These are phyloP conservation scores for Rhizoclosmatium sp. DNA, from an alignment of 192 early-diverging fungal genomes.

Conservation along the genomic window DNA sequence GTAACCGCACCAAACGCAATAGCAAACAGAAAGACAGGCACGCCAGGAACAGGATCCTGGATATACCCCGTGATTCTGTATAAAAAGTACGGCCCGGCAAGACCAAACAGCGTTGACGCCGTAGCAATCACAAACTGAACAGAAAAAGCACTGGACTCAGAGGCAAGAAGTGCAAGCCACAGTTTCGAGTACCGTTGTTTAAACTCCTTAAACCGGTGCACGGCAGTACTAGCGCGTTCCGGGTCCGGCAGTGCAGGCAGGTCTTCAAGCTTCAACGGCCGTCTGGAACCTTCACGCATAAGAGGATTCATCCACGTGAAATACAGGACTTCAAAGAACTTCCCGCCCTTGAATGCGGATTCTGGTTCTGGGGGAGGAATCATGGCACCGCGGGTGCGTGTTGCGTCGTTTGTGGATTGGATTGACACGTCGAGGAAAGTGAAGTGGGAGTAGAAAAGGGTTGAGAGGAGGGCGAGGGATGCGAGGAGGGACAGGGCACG, in stretches of 20 bases:
- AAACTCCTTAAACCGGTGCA: conserved; percentile 21
- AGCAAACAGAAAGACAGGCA: conserved; percentile 20
- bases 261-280: conserved; percentile 47
- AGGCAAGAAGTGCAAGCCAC: conserved; percentile 11
- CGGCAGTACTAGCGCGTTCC: conserved; percentile 43
- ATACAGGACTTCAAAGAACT: conserved; percentile 22
- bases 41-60: conserved; percentile 22
- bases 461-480: too few relatives aligned
- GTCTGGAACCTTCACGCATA: conserved; percentile 44
- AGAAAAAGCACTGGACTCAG: conserved; percentile 11
- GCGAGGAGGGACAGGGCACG: too few relatives aligned
- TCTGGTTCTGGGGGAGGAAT: too few relatives aligned
- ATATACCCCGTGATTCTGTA: conserved; percentile 52
- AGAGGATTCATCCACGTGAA: conserved; percentile 59
- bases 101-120: conserved; percentile 20
- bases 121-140: conserved; percentile 42
- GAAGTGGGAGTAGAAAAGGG: too few relatives aligned
- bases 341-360: too few relatives aligned
- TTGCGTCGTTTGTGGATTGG: too few relatives aligned
- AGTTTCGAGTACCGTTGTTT: conserved; percentile 27
- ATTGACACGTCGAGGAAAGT: too few relatives aligned
- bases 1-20: conserved; percentile 32
- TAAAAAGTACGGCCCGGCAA: conserved; percentile 55
- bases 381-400: too few relatives aligned
- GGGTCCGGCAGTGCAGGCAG: conserved; percentile 46